Evolutionary conservation across 2,329 filamentous ascomycete genomes (phyloP), one percentile per base, ranked within the genome.

Genomic region (Aspergillus arachidicola): DNA sequence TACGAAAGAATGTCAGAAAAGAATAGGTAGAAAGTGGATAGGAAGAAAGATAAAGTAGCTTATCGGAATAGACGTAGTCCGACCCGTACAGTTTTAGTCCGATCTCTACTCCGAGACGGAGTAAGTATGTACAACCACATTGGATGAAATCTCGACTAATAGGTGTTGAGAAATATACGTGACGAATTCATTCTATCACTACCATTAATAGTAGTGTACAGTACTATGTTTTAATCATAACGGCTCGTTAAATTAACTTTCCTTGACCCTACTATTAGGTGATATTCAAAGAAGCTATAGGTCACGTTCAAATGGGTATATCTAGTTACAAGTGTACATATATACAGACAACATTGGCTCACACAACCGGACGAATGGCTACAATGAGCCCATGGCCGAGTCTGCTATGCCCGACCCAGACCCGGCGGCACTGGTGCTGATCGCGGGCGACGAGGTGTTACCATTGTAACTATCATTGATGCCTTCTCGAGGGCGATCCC

Each of bases 401-500:
- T 68, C 62, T 16, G 62, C 66, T 11, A 51, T 41, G 32, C 57
- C 60, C 0, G 70, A 68, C 14, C 66, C 66, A 12, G 66, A 68
- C 7, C 65, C 64, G 30, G 67, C 50, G 12, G 56, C 61, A 41
- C 66, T 68, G 34, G 65, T 64, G 48, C 67, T 66, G 21, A 70
- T 50, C 34, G 59, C 65, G 10, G 63, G 59, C 11, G 70, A 68
- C 30, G 69, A 70, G 41, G 60, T 63, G 38, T 66, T 57, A 57
- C 53, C 63, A 34, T 69, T 59, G 54, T 72, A 70, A 14, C 63
- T 69, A n/a, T 72, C 70, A 58, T 68, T 68, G 32, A 76, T 74
- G 58, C 71, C 75, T 72, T 83, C 80, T 59, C 75, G 77, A 12
- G 90, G 91, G 65, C 91, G 85, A 68, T 88, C 85, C 90, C 90